phyloP scores from a whole-genome alignment of 2,329 filamentous ascomycete species.

The Verticillium longisporum region DNA sequence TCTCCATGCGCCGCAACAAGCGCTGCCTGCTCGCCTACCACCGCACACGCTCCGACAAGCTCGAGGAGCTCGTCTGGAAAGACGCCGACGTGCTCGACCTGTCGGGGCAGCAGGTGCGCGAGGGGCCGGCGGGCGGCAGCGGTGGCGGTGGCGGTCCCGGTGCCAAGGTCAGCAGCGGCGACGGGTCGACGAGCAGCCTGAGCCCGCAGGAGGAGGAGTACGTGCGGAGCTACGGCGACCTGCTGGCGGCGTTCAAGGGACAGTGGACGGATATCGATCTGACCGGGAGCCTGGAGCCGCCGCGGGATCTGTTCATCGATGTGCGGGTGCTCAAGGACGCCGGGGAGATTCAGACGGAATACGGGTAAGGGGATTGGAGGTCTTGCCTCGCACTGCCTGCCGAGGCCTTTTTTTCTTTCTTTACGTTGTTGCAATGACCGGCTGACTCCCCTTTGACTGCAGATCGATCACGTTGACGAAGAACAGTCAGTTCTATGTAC shows the following conservation, averaged over 20 bases:
- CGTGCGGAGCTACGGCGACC: slow-evolving; percentile 81
- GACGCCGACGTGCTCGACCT: slow-evolving; percentile 77
- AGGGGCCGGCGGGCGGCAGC: slow-evolving; percentile 25
- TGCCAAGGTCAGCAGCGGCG: slow-evolving; percentile 26
- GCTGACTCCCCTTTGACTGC: slow-evolving; percentile 9
- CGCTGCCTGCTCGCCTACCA: slow-evolving; percentile 93
- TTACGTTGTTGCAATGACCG: background rate
- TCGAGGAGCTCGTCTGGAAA: slow-evolving; percentile 91
- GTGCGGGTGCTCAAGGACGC: slow-evolving; percentile 94
- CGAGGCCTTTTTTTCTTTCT: no score
- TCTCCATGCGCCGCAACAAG: slow-evolving; percentile 94
- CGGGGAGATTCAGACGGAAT: slow-evolving; percentile 98
- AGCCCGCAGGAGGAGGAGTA: slow-evolving; percentile 97
- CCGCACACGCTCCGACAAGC: slow-evolving; percentile 78
- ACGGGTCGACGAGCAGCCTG: slow-evolving; percentile 63
- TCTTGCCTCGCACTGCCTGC: no score
- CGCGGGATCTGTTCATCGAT: slow-evolving; percentile 94
- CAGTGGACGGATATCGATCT: slow-evolving; percentile 98
- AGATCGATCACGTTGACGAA: slow-evolving; percentile 94
- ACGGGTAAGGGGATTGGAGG: slow-evolving; percentile 47
- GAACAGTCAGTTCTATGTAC: slow-evolving; percentile 96
- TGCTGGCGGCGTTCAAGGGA: slow-evolving; percentile 93
- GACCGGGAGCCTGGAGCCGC: slow-evolving; percentile 87
- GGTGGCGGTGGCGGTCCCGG: slow-evolving; percentile 14
- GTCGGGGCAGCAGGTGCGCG: slow-evolving; percentile 46